phyloP scores from a whole-genome alignment of 140 eudicot species.

The Oenanthe javanica region DNA sequence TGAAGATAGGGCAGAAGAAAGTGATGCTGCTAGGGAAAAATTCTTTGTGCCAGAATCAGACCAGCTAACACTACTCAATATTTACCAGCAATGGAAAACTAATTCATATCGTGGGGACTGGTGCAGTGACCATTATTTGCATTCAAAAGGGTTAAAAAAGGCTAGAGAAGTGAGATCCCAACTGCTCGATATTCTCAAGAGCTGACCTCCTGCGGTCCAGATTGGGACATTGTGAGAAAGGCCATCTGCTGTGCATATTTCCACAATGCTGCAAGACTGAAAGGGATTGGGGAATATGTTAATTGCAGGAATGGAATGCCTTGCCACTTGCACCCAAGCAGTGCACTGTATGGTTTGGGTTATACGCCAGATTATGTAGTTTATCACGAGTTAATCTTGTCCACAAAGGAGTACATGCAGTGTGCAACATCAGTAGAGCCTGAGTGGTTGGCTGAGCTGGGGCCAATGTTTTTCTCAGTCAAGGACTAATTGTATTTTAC shows the following conservation, averaged over 20 bases:
- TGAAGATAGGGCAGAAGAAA: slow-evolving; percentile 68
- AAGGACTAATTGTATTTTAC: no score
- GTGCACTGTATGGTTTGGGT: no score
- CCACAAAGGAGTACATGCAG: no score
- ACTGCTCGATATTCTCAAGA: slow-evolving; percentile 58
- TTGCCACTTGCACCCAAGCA: slow-evolving; percentile 43
- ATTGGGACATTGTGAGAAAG: slow-evolving; percentile 78
- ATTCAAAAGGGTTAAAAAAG: slow-evolving; percentile 36
- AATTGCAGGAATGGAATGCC: slow-evolving; percentile 80
- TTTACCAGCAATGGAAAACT: slow-evolving; percentile 85
- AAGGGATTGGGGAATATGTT: slow-evolving; percentile 69
- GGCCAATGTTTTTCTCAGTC: slow-evolving; percentile 88
- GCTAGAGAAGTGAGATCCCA: slow-evolving; percentile 94
- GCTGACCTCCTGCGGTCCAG: slow-evolving; percentile 64
- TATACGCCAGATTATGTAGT: no score
- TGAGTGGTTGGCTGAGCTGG: slow-evolving; percentile 89
- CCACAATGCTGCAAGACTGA: slow-evolving; percentile 66
- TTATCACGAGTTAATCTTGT: no score
- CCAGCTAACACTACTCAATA: slow-evolving; percentile 71
- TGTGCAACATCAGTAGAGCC: no score
- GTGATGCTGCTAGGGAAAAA: slow-evolving; percentile 82
- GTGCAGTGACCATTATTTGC: slow-evolving; percentile 57
- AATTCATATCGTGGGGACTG: slow-evolving; percentile 71
- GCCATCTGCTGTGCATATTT: slow-evolving; percentile 85
- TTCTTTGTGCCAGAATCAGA: slow-evolving; percentile 90